Conservation (phyloP, 352 stramenopile species). For the Salisapilia sapeloensis region DNA sequence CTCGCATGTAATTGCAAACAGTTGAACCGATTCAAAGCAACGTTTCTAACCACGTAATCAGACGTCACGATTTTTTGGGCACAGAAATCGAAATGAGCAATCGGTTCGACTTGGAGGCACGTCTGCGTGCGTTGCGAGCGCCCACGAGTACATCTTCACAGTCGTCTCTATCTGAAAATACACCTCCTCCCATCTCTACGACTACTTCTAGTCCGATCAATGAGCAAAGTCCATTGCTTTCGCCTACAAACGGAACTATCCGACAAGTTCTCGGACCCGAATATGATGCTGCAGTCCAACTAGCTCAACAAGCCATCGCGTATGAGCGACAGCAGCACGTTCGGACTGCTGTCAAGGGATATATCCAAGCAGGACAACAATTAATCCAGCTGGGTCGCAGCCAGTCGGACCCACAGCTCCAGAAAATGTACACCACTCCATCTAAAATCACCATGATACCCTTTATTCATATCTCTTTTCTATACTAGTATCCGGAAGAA, state of each 20-base stretch:
- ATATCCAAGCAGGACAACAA: conserved; percentile 45
- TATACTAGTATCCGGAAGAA: conserved; percentile 41
- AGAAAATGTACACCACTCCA: conserved; percentile 30
- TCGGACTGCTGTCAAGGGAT: conserved; percentile 50
- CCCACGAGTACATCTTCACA: too few relatives aligned
- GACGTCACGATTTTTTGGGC: too few relatives aligned
- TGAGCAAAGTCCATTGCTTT: too few relatives aligned
- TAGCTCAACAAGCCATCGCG: conserved; percentile 53
- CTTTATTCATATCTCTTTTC: neutral
- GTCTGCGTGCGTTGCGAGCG: conserved; percentile 29
- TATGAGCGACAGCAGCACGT: conserved; percentile 40
- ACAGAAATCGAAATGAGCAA: too few relatives aligned
- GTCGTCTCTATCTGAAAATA: too few relatives aligned
- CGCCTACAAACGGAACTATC: too few relatives aligned
- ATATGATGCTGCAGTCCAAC: conserved; percentile 38
- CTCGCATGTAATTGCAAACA: too few relatives aligned
- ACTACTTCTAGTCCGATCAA: too few relatives aligned
- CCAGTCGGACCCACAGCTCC: conserved; percentile 35
- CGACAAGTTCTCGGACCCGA: conserved; percentile 29
- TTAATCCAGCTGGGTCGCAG: conserved; percentile 46
- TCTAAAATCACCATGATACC: too few relatives aligned
- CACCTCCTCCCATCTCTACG: too few relatives aligned
- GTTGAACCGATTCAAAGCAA: too few relatives aligned
- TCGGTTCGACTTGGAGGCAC: conserved; percentile 42
- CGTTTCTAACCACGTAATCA: too few relatives aligned